phyloP scores from a whole-genome alignment of 106 monocot genomes.

The Gastrodia elata region DNA sequence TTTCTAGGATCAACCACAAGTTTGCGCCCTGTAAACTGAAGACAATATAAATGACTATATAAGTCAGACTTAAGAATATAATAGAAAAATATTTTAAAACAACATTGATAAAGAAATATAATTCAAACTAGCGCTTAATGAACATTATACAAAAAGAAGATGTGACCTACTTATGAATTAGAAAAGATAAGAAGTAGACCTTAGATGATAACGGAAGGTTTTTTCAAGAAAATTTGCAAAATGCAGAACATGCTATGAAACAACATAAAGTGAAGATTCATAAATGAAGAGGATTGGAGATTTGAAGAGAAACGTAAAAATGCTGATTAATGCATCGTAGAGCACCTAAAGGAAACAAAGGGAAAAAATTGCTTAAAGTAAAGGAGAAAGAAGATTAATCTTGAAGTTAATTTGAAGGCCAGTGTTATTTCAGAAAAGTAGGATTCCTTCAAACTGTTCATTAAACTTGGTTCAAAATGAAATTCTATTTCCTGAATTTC shows the following conservation, averaged over 20 bases:
- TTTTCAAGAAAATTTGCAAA: not conserved
- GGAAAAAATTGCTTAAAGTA: too few species aligned
- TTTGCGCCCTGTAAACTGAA: slow-evolving; percentile 38
- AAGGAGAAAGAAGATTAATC: not conserved
- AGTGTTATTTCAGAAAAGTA: too few species aligned
- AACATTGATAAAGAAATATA: not conserved
- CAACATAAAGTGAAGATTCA: not conserved
- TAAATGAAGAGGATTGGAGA: not conserved
- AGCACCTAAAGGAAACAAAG: too few species aligned
- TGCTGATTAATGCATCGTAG: too few species aligned
- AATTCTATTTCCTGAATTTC: too few species aligned
- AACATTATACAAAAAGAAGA: not conserved
- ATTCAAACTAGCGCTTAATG: not conserved
- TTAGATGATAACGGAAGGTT: not conserved
- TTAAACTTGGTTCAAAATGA: too few species aligned
- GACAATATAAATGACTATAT: slow-evolving; percentile 7
- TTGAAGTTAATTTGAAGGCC: not conserved
- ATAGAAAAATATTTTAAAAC: not conserved
- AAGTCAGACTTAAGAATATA: not conserved
- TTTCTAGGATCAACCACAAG: slow-evolving; percentile 20
- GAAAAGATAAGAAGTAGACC: not conserved
- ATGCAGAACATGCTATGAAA: not conserved
- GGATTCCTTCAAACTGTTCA: too few species aligned
- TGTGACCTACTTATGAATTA: not conserved
- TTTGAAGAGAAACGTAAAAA: too few species aligned